phyloP scores from a whole-genome alignment of 2,329 filamentous ascomycete genomes.

The Thermomyces lanuginosus region DNA sequence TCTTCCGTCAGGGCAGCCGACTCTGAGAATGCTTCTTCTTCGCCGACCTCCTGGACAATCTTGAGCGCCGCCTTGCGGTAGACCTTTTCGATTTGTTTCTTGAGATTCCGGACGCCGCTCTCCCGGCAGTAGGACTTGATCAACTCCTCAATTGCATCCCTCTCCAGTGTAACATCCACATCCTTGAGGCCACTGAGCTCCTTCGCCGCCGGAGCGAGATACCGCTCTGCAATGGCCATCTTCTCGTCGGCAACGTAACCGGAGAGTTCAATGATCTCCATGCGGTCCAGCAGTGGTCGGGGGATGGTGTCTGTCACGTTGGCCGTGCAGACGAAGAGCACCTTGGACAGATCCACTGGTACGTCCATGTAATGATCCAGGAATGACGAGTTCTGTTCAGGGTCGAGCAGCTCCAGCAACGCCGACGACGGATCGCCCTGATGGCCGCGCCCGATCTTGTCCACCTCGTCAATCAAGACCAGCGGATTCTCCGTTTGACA shows the following conservation, averaged over 20 bases:
- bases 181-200: constrained; percentile 80
- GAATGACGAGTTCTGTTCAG: constrained; percentile 95
- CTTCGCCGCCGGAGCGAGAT: constrained; percentile 86
- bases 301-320: constrained; percentile 99
- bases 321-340: constrained; percentile 94
- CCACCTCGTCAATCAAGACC: constrained; percentile 90
- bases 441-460: constrained; percentile 93
- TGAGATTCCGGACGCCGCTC: constrained; percentile 89
- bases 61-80: constrained; percentile 94
- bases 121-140: constrained; percentile 98
- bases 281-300: constrained; percentile 78
- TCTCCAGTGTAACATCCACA: constrained; percentile 72
- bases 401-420: constrained; percentile 80
- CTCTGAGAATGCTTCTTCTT: constrained; percentile 65
- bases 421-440: constrained; percentile 94
- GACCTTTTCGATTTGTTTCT: constrained; percentile 99
- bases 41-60: constrained; percentile 87
- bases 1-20: constrained; percentile 70
- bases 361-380: constrained; percentile 98
- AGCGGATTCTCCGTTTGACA: constrained; percentile 97
- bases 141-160: constrained; percentile 81
- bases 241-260: constrained; percentile 97
- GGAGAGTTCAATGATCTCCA: constrained; percentile 93
- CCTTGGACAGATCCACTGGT: constrained; percentile 90
- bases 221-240: constrained; percentile 91